Conservation (phyloP, 108 stramenopile species). For the Nannochloropsis oceanica region DNA sequence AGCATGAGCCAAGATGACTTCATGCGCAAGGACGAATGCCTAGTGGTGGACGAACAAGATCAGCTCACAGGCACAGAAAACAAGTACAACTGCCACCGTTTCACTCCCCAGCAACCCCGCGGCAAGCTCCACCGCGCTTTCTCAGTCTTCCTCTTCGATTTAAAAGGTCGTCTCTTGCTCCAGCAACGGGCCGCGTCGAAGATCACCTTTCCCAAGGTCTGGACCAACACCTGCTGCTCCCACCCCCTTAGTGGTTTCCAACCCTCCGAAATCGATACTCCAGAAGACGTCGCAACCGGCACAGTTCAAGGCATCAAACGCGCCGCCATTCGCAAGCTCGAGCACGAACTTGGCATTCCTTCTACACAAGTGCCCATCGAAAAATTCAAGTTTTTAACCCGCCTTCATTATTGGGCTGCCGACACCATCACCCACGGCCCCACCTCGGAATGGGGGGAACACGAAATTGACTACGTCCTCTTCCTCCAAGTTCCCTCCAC, state of each 20-base stretch:
- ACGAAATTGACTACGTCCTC: slow-evolving; percentile 97
- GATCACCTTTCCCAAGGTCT: slow-evolving; percentile 96
- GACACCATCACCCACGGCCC: slow-evolving; percentile 49
- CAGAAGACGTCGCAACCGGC: slow-evolving; percentile 17
- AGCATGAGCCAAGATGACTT: slow-evolving; percentile 43
- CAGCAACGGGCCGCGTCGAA: slow-evolving; percentile 82
- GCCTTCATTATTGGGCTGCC: slow-evolving; percentile 81
- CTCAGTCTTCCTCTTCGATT: slow-evolving; percentile 90
- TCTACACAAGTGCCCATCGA: slow-evolving; percentile 42
- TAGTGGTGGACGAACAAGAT: slow-evolving; percentile 27
- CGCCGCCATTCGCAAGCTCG: slow-evolving; percentile 88
- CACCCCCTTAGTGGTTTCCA: slow-evolving; percentile 72
- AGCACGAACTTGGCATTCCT: slow-evolving; percentile 88
- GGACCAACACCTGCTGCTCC: slow-evolving; percentile 98
- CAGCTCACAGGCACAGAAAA: slow-evolving; percentile 16
- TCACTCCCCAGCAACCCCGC: slow-evolving; percentile 13
- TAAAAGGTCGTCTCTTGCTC: slow-evolving; percentile 63
- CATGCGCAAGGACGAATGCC: slow-evolving; percentile 35
- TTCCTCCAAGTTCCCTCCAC: slow-evolving; percentile 27
- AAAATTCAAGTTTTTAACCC: slow-evolving; percentile 85
- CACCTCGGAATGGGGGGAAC: slow-evolving; percentile 86
- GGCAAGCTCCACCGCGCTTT: slow-evolving; percentile 87
- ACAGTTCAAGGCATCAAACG: slow-evolving; percentile 62
- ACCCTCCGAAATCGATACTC: slow-evolving; percentile 22
- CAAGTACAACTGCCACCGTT: slow-evolving; percentile 25